These are phyloP conservation scores for Scorias spongiosa DNA, from an alignment of 2,329 filamentous ascomycete species.

Conservation along the genomic window DNA sequence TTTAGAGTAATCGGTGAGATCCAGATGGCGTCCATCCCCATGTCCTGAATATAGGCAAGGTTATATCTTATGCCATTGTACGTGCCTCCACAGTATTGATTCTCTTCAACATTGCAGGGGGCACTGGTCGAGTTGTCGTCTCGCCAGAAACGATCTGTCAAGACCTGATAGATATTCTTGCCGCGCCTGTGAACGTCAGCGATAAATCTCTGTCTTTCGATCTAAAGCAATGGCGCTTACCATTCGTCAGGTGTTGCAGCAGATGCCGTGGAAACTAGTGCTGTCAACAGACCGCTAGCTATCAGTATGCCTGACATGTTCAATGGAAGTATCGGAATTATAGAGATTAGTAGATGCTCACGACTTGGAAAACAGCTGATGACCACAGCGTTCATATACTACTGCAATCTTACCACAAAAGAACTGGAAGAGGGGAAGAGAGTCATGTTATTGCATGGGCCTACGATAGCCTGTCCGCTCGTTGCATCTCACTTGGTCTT, in stretches of 20 bases:
- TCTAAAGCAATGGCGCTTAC: neutral
- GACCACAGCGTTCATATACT: too few relatives aligned
- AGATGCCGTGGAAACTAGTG: neutral
- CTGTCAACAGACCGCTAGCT: too few relatives aligned
- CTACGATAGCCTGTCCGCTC: too few relatives aligned
- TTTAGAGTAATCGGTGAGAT: slow-evolving; percentile 23
- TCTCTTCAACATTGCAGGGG: neutral
- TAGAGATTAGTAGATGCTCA: too few relatives aligned
- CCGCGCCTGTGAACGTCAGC: neutral
- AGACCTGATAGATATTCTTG: neutral
- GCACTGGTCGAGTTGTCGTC: neutral
- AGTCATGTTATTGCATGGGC: too few relatives aligned
- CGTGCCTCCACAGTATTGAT: slow-evolving; percentile 15
- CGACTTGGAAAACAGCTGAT: too few relatives aligned
- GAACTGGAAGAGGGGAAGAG: too few relatives aligned
- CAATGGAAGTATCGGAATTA: too few relatives aligned
- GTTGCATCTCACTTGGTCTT: too few relatives aligned
- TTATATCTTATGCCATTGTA: slow-evolving; percentile 23
- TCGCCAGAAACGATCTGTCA: neutral
- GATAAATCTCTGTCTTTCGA: neutral
- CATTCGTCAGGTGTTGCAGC: neutral
- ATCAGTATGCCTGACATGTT: too few relatives aligned
- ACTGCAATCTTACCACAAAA: too few relatives aligned
- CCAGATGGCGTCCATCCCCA: slow-evolving; percentile 23
- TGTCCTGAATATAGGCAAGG: slow-evolving; percentile 28